Conservation (phyloP, 805 yeast species). For the Pichia nanzhaoensis region DNA sequence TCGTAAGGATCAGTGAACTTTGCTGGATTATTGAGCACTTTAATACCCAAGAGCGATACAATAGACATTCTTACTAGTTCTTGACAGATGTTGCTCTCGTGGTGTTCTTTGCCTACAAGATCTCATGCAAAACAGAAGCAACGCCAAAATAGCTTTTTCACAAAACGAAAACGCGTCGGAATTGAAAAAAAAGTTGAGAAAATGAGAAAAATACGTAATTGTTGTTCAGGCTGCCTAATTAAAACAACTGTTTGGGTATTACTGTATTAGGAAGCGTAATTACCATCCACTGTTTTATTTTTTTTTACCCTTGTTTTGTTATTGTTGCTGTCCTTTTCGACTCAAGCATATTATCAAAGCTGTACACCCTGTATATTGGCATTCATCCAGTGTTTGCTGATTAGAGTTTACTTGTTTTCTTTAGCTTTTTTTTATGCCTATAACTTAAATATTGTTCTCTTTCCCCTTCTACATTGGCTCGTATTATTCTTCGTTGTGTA, state of each 20-base stretch:
- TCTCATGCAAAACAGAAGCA: background rate
- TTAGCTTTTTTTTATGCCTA: no score
- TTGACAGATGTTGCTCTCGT: no score
- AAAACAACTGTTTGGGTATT: background rate
- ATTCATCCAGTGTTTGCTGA: no score
- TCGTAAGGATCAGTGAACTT: constrained; percentile 89
- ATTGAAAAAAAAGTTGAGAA: background rate
- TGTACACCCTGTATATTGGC: no score
- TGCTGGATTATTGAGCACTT: constrained; percentile 92
- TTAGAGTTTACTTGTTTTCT: no score
- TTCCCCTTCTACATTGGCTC: no score
- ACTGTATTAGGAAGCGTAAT: constrained; percentile 1
- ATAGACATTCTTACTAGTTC: constrained; percentile 59
- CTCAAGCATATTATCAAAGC: no score
- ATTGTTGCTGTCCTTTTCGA: background rate
- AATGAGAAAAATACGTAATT: background rate
- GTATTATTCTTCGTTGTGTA: no score
- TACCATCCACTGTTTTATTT: background rate
- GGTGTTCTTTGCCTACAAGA: no score
- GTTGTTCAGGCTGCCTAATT: no score
- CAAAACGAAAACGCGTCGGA: background rate
- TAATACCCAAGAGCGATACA: constrained; percentile 85
- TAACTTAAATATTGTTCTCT: no score
- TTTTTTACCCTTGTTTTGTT: background rate
- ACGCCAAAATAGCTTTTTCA: background rate